These are phyloP conservation scores for Meredithiella fracta DNA, from an alignment of 2,329 filamentous ascomycete species.

Conservation along the genomic window DNA sequence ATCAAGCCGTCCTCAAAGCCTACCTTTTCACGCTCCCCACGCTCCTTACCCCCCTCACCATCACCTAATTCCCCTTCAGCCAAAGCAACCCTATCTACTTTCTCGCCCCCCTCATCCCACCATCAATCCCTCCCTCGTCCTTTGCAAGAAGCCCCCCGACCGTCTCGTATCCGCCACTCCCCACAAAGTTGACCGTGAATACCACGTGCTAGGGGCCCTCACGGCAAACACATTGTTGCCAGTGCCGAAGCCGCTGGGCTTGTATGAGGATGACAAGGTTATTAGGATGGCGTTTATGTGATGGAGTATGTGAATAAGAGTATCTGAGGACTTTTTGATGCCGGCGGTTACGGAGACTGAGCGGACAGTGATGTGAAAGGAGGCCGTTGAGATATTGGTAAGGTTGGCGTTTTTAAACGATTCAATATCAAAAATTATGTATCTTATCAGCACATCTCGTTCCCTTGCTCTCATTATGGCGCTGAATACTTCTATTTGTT, in stretches of 20 bases:
- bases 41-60: constrained; percentile 1
- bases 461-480: too few relatives aligned
- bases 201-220: constrained; percentile 74
- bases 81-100: constrained; percentile 97
- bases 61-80: constrained; percentile 72
- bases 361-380: constrained; percentile 67
- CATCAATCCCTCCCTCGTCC: constrained; percentile 32
- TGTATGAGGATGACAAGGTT: constrained; percentile 68
- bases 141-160: constrained; percentile 97
- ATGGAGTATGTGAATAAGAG: constrained; percentile 92
- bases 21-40: constrained; percentile 38
- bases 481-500: too few relatives aligned
- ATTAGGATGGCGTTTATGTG: constrained; percentile 85
- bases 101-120: constrained; percentile 41
- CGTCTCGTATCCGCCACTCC: constrained; percentile 83
- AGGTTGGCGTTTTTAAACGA: too few relatives aligned
- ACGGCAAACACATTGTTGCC: constrained; percentile 37
- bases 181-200: constrained; percentile 92
- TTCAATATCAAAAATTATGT: too few relatives aligned
- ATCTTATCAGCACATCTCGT: too few relatives aligned
- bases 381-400: constrained; percentile 67
- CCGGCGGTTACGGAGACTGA: constrained; percentile 50
- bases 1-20: constrained; percentile 58
- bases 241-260: constrained; percentile 64
- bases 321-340: constrained; percentile 71